Evolutionary conservation across 2,329 filamentous ascomycete genomes (phyloP).

Genomic region (Sclerotinia glacialis): DNA sequence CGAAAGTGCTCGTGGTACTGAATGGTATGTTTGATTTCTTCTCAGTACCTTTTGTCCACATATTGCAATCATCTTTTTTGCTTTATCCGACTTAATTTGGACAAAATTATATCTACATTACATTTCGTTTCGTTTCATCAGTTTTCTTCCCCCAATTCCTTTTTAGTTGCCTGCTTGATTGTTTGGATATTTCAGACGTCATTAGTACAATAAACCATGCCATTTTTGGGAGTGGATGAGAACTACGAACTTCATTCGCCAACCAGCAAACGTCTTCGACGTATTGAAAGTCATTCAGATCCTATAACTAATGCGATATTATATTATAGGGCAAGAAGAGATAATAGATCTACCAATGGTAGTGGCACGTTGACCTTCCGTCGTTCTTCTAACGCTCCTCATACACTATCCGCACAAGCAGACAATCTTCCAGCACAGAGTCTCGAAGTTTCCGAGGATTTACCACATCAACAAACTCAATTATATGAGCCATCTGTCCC

Average conservation of each 20-base stretch:
- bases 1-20: slow-evolving; percentile 53
- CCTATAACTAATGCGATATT: not conserved
- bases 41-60: not conserved
- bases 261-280: not conserved
- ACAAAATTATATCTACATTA: not conserved
- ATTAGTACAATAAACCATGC: not conserved
- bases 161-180: not conserved
- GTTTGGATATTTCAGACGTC: slow-evolving; percentile 3
- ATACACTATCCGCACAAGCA: slow-evolving; percentile 38
- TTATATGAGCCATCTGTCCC: slow-evolving; percentile 42
- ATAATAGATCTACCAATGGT: slow-evolving; percentile 54
- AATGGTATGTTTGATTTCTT: slow-evolving; percentile 58
- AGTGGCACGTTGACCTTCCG: slow-evolving; percentile 57
- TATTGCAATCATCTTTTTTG: not conserved
- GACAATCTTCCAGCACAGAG: slow-evolving; percentile 29
- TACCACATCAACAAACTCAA: slow-evolving; percentile 41
- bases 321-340: slow-evolving; percentile 53
- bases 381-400: slow-evolving; percentile 58
- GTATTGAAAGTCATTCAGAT: not conserved
- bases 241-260: not conserved
- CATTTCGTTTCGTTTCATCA: too few relatives aligned
- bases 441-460: slow-evolving; percentile 30
- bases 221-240: not conserved
- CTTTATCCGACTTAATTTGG: not conserved
- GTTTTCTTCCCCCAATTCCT: not conserved